Evolutionary conservation across 371 early-diverging fungal species (phyloP).

Genomic region (Apophysomyces elegans): DNA sequence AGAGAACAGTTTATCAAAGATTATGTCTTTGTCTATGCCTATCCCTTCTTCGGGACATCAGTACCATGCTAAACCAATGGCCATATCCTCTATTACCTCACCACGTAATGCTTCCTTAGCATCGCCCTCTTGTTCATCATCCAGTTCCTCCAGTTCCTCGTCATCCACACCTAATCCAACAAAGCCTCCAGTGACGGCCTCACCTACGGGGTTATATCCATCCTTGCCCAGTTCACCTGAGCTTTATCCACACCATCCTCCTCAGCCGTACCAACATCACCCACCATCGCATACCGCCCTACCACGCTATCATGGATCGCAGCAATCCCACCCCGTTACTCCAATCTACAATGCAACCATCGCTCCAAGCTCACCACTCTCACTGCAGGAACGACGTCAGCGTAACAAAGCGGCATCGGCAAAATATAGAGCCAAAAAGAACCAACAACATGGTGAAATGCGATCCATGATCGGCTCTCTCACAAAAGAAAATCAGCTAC

Average conservation of each 20-base stretch:
- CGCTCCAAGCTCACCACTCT: conserved; percentile 36
- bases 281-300: conserved; percentile 35
- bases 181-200: neutral
- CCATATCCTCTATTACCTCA: conserved; percentile 44
- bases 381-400: conserved; percentile 57
- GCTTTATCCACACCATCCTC: conserved; percentile 12
- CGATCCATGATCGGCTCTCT: conserved; percentile 43
- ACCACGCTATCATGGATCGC: neutral
- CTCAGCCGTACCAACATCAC: neutral
- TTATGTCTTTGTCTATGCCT: neutral
- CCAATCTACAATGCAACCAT: neutral
- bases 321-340: neutral
- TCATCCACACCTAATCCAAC: conserved; percentile 10
- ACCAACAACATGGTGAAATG: conserved; percentile 64
- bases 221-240: neutral
- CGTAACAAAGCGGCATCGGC: conserved; percentile 69
- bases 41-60: conserved; percentile 6
- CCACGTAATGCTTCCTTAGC: conserved; percentile 13
- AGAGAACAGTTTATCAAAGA: neutral
- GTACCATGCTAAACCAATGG: conserved; percentile 36
- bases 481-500: conserved; percentile 55
- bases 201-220: neutral
- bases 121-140: conserved; percentile 18
- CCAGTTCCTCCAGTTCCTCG: conserved; percentile 11
- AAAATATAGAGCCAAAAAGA: conserved; percentile 69